Percentiles rank a stretch among this genome's conserved stretches.
Conservation (phyloP, 257 asterid genomes). For the Fraxinus quadrangulata region DNA sequence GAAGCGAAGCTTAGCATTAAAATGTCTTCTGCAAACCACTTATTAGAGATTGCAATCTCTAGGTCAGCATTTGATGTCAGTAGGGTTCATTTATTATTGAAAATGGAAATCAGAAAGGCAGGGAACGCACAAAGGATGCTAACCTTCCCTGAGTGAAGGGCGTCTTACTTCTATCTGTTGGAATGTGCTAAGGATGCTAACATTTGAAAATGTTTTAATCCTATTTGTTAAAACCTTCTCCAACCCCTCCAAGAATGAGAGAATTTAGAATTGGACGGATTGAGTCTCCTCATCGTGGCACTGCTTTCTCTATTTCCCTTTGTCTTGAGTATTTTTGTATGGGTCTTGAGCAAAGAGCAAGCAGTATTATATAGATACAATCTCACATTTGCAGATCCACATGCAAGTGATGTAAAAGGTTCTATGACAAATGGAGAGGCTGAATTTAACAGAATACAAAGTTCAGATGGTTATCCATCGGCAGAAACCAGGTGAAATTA, state of each 20-base stretch:
- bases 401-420: slow-evolving; percentile 32
- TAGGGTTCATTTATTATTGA: background rate
- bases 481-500: slow-evolving; percentile 55
- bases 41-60: background rate
- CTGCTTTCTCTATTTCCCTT: background rate
- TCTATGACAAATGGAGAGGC: slow-evolving; percentile 30
- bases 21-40: background rate
- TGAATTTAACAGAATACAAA: slow-evolving; percentile 30
- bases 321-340: background rate
- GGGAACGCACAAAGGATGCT: background rate
- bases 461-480: slow-evolving; percentile 37
- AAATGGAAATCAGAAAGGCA: background rate
- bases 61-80: background rate
- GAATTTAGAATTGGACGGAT: background rate
- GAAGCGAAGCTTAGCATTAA: background rate
- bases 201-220: background rate
- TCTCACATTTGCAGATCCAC: slow-evolving; percentile 31
- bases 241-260: background rate
- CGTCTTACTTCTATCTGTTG: background rate
- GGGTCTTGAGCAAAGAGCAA: background rate
- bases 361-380: background rate
- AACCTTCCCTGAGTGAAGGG: background rate
- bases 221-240: background rate
- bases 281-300: background rate
- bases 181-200: background rate